Evolutionary conservation across 1,284 basidiomycete genomes (phyloP), one percentile per base, ranked within the genome.

Genomic region (Cerioporus squamosus): DNA sequence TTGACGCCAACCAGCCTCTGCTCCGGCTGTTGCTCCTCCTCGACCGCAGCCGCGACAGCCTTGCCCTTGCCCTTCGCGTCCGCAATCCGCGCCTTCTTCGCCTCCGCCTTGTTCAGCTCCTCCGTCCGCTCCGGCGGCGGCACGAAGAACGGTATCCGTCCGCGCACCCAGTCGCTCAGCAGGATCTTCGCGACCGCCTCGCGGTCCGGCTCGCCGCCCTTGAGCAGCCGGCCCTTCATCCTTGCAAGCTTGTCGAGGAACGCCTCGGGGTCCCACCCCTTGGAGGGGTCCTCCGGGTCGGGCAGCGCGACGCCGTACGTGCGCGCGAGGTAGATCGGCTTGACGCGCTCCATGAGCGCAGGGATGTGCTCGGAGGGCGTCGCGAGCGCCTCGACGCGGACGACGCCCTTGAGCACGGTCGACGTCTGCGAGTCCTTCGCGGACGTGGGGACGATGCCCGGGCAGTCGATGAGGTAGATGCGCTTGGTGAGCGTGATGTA

Each of bases 391-490:
- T 99, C 97, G 24, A 99, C 94, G 64, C 97, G 91, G 24, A 99
- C 90, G 49, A 98, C 97, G 40, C 97, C 97, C 76, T 99, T 99
- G 61, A 99, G 84, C 29, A 99, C 97, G 1, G 91, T 98, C 47
- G 89, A 87, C 0, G 95, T 95, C 72, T 98, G 92, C 1, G 93
- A 87, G 75, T 99, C 97, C 59, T 87, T 79, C 24, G 94, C 91
- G 36, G 95, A 96, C 24, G 95, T 90, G 1, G 97, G 97, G 1
- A 99, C 97, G 73, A 99, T 95, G 61, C 97, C 97, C 29, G 97
- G 97, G 73, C 97, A 99, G 79, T 99, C 97, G 79, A 99, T 98
- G 65, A 99, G 89, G 81, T 98, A 99, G 74, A 99, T 99, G 61
- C 94, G 87, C 61, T 91, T 87, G 69, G 97, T 98, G 52, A 99